phyloP scores from a whole-genome alignment of 495 filamentous ascomycete species.

The Neurospora intermedia region DNA sequence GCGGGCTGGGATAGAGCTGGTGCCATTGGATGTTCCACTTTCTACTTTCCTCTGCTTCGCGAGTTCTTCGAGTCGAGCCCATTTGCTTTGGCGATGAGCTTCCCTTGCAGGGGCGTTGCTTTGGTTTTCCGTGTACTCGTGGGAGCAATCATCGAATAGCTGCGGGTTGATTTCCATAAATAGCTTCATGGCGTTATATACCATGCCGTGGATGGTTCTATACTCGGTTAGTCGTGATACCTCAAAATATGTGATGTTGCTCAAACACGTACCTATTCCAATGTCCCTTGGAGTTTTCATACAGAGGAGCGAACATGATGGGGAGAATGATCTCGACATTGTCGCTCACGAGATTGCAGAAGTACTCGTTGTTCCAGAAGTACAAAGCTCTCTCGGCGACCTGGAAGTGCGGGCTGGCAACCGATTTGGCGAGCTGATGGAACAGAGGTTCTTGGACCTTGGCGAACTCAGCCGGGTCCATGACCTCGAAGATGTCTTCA shows the following conservation, averaged over 20 bases:
- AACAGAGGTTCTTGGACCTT: conserved; percentile 98
- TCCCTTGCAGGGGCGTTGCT: conserved; percentile 74
- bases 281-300: conserved; percentile 98
- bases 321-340: conserved; percentile 97
- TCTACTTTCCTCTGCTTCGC: conserved; percentile 48
- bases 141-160: conserved; percentile 96
- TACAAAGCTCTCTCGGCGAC: conserved; percentile 95
- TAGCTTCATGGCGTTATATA: conserved; percentile 99
- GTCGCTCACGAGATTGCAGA: conserved; percentile 98
- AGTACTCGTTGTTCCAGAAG: conserved; percentile 99
- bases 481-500: conserved; percentile 99
- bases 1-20: conserved; percentile 10
- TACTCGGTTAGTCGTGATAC: not conserved
- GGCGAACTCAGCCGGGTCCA: conserved; percentile 97
- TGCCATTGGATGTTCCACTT: conserved; percentile 19
- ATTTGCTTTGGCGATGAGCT: conserved; percentile 64
- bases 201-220: conserved; percentile 99
- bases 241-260: not conserved
- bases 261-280: conserved; percentile 75
- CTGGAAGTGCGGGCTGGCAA: conserved; percentile 98
- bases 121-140: conserved; percentile 95
- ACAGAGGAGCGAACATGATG: conserved; percentile 98
- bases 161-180: conserved; percentile 99
- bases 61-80: conserved; percentile 74
- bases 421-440: conserved; percentile 92